Evolutionary conservation across 345 rosid genomes (phyloP).

Genomic region (Physaria fendleri): DNA sequence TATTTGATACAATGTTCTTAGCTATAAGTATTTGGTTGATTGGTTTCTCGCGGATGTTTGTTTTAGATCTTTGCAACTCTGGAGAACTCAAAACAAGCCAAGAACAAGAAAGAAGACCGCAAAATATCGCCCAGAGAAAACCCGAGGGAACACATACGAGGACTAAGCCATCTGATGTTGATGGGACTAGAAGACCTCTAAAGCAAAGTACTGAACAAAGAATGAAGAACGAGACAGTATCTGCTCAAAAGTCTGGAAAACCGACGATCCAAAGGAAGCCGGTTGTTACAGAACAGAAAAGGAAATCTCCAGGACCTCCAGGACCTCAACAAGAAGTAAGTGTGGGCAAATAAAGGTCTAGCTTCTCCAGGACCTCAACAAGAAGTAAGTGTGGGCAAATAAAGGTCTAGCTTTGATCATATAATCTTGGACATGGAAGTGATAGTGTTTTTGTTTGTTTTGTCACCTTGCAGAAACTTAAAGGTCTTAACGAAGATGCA

Average conservation of each 20-base stretch:
- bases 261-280: constrained; percentile 38
- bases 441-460: constrained; percentile 19
- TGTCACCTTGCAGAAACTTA: constrained; percentile 37
- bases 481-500: constrained; percentile 50
- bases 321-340: constrained; percentile 56
- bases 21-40: constrained; percentile 32
- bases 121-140: constrained; percentile 35
- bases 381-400: constrained; percentile 47
- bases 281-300: constrained; percentile 40
- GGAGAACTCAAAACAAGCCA: constrained; percentile 49
- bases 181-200: constrained; percentile 49
- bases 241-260: constrained; percentile 38
- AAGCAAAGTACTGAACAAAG: constrained; percentile 43
- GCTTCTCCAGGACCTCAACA: constrained; percentile 41
- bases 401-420: not conserved
- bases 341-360: too few relatives aligned
- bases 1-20: constrained; percentile 14
- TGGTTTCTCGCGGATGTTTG: constrained; percentile 28
- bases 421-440: constrained; percentile 20
- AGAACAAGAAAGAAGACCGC: constrained; percentile 43
- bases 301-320: constrained; percentile 36
- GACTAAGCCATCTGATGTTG: constrained; percentile 41
- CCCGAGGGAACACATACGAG: too few relatives aligned
- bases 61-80: constrained; percentile 73
- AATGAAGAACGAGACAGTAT: constrained; percentile 28